Evolutionary conservation across 2,329 filamentous ascomycete species (phyloP), one percentile per base, ranked within the genome.

Genomic region (Stachybotrys chartarum): DNA sequence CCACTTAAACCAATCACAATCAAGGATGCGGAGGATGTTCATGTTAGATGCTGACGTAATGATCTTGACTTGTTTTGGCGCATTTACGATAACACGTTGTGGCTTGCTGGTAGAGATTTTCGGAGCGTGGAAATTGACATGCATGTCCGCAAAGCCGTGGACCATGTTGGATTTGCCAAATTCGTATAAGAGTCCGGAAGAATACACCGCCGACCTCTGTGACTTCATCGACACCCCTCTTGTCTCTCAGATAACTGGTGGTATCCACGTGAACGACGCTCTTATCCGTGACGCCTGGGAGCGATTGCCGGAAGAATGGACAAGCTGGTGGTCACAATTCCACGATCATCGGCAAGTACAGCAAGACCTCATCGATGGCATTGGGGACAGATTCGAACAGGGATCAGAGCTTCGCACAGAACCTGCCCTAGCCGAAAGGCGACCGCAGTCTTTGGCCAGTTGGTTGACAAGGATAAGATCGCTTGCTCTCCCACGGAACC

Each of bases 181-280:
- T 14, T 55, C 56, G 8, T 61, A 61, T 39, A 39, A 51, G 46
- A 59, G 48, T 54, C 39, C 62, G 11, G 50, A 60, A 31, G 47
- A 52, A 24, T 68, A 68, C 49, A 61, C 64, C 3, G 35, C 61
- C 3, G 52, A 63, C 7, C 57, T 70, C 0, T 54, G 54, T 6
- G 44, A 53, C 1, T 67, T 70, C 32, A 56, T 66, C n/a, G 46
- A 56, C 5, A 60, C 65, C 7, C 59, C 67, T 5, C 55, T 70
- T 12, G 59, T 69, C 11, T 64, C 61, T 7, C 68, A 70, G 32
- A 64, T 70, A 35, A 67, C 66, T 1, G 68, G 68, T 3, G 67
- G 63, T n/a, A 64, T 70, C 32, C 68, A 70, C 53, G 68, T 70
- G 53, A 70, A 70, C 46, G 68, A 70, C 55, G 64, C 68, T 2